Evolutionary conservation across 2,329 filamentous ascomycete species (phyloP), one percentile per base, ranked within the genome.

Genomic region (Furcasterigmium furcatum): DNA sequence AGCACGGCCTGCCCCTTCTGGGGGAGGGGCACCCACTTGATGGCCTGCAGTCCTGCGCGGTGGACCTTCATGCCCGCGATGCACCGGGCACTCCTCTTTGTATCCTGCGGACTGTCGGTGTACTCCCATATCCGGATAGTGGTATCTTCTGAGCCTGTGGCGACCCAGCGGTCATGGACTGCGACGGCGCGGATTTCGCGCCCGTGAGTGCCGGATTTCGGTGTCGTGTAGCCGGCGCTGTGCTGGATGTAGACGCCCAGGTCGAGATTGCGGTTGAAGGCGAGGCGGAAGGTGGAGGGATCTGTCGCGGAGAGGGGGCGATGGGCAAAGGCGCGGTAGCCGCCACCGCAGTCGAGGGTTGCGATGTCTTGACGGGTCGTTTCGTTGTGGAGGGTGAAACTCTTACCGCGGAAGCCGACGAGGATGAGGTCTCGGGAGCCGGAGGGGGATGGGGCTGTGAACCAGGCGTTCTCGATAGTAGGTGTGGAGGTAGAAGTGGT

Each of bases 341-440:
- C 84, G 27, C 92, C 92, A 45, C 91, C 92, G 59, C 92, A 96
- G 41, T 91, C 84, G 24, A 95, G 74, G 1, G 73, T 76, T 45
- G 85, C 79, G 14, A 92, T 64, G 56, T 92, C 86, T 46, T 81
- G 77, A 47, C 88, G 82, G 2, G 71, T 71, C 0, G 80, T 83
- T 59, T 88, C 83, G 60, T 96, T 88, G 80, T 88, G 94, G 9
- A 92, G 77, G 12, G 95, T 72, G 58, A 97, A 95, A 39, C 82
- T 73, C 50, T 83, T 89, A 59, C 87, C 83, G 45, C 80, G 82
- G 66, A 96, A 97, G 4, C 92, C 92, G 60, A 85, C 88, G 12
- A 95, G 69, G 22, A 91, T 70, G 1, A 96, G 69, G 39, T 87
- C 74, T 2, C 71, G 62, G 1, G 63, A 63, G 2, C 55, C 47